Evolutionary conservation across 2,329 filamentous ascomycete species (phyloP).

Genomic region (Fusarium drepaniforme): DNA sequence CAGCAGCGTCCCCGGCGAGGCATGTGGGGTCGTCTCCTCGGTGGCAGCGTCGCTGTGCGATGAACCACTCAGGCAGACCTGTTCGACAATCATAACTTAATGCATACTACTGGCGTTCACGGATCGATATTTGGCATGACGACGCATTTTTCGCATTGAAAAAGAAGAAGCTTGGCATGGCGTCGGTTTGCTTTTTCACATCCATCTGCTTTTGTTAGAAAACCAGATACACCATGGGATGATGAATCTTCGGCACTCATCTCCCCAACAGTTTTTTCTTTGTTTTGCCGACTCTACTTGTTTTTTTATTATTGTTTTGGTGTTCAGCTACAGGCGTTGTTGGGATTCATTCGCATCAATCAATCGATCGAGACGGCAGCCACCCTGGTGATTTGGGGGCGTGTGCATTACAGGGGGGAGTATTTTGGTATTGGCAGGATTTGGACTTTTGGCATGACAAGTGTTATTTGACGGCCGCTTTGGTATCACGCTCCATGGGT

Average conservation of each 20-base stretch:
- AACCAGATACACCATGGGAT: constrained; percentile 37
- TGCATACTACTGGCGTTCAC: constrained; percentile 38
- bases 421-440: constrained; percentile 12
- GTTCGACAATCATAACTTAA: constrained; percentile 22
- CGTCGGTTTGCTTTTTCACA: constrained; percentile 29
- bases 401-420: constrained; percentile 33
- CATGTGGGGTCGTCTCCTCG: constrained; percentile 67
- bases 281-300: constrained; percentile 25
- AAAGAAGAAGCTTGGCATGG: constrained; percentile 38
- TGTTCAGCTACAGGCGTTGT: constrained; percentile 24
- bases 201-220: constrained; percentile 28
- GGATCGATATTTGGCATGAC: constrained; percentile 39
- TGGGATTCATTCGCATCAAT: constrained; percentile 26
- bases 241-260: background rate
- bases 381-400: constrained; percentile 22
- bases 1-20: constrained; percentile 59
- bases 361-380: constrained; percentile 30
- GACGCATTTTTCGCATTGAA: constrained; percentile 33
- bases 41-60: constrained; percentile 57
- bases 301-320: constrained; percentile 11
- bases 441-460: constrained; percentile 21
- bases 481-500: constrained; percentile 25
- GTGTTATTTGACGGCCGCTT: constrained; percentile 33
- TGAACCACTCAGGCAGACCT: constrained; percentile 33
- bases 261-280: constrained; percentile 34